Conservation (phyloP, 169 alveolate genomes). For the Eimeria falciformis region DNA sequence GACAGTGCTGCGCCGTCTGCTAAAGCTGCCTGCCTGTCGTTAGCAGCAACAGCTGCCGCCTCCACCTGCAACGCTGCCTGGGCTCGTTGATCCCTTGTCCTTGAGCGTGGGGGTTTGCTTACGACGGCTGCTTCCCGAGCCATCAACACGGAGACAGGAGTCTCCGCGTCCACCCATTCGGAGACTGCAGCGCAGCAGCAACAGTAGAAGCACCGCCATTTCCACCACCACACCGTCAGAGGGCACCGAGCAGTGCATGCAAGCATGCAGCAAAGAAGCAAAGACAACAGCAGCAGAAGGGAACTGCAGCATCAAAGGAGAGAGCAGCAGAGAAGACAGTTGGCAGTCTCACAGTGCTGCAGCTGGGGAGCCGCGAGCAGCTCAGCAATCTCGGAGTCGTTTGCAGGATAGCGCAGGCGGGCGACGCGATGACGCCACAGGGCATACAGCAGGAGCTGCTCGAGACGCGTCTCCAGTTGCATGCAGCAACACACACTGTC, state of each 20-base stretch:
- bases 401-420: conserved; percentile 69
- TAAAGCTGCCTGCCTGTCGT: conserved; percentile 56
- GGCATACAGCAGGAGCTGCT: conserved; percentile 76
- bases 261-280: conserved; percentile 1
- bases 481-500: conserved; percentile 70
- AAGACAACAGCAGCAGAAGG: conserved; percentile 16
- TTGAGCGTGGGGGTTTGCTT: conserved; percentile 60
- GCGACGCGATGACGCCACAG: conserved; percentile 70
- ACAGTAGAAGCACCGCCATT: conserved; percentile 2
- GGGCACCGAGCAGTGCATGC: not conserved
- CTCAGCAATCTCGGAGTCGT: conserved; percentile 70
- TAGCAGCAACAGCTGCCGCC: conserved; percentile 70
- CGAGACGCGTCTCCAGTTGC: conserved; percentile 74
- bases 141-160: conserved; percentile 71
- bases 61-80: conserved; percentile 72
- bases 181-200: conserved; percentile 58
- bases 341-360: conserved; percentile 66
- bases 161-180: conserved; percentile 61
- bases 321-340: not conserved
- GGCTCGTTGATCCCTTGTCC: conserved; percentile 27
- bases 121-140: conserved; percentile 69
- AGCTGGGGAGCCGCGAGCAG: conserved; percentile 65
- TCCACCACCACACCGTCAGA: not conserved
- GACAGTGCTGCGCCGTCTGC: conserved; percentile 51
- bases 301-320: conserved; percentile 36